phyloP scores from a whole-genome alignment of 139 green algal genomes.

The Chlamydomonas applanata region DNA sequence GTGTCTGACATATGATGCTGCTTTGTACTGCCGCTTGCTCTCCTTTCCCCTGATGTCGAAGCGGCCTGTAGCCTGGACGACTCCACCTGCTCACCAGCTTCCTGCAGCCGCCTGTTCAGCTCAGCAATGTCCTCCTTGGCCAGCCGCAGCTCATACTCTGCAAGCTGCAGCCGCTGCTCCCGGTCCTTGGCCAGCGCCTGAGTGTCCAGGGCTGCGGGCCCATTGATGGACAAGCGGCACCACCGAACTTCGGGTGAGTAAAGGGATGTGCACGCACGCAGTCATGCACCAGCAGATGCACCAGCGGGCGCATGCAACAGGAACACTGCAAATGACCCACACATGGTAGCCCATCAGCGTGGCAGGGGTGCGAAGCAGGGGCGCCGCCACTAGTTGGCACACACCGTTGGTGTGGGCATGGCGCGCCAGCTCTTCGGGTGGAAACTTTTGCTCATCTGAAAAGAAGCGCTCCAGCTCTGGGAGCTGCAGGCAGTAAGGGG shows the following conservation, averaged over 20 bases:
- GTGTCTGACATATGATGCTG: not conserved
- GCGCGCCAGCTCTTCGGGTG: slow-evolving; percentile 25
- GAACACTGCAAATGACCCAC: not conserved
- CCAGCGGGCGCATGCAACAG: no score
- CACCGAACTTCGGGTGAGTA: no score
- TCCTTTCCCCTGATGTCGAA: not conserved
- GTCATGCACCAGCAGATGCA: not conserved
- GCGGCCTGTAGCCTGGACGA: slow-evolving; percentile 5
- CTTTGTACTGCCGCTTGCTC: not conserved
- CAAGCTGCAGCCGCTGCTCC: slow-evolving; percentile 34
- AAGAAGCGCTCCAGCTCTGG: slow-evolving; percentile 36
- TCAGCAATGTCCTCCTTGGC: slow-evolving; percentile 40
- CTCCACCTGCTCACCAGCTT: slow-evolving; percentile 1
- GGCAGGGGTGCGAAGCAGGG: no score
- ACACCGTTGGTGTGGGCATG: not conserved
- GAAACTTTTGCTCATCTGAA: slow-evolving; percentile 28
- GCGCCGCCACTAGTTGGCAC: no score
- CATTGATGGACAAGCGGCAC: not conserved
- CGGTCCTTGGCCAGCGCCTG: slow-evolving; percentile 30
- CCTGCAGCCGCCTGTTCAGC: slow-evolving; percentile 23
- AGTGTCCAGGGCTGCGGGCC: slow-evolving; percentile 29
- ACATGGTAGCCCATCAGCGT: no score
- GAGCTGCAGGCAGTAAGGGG: not conserved
- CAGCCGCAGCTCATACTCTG: slow-evolving; percentile 44
- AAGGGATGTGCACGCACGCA: not conserved